Evolutionary conservation across 495 filamentous ascomycete species (phyloP), one percentile per base, ranked within the genome.

Genomic region (Corynascus novoguineensis): DNA sequence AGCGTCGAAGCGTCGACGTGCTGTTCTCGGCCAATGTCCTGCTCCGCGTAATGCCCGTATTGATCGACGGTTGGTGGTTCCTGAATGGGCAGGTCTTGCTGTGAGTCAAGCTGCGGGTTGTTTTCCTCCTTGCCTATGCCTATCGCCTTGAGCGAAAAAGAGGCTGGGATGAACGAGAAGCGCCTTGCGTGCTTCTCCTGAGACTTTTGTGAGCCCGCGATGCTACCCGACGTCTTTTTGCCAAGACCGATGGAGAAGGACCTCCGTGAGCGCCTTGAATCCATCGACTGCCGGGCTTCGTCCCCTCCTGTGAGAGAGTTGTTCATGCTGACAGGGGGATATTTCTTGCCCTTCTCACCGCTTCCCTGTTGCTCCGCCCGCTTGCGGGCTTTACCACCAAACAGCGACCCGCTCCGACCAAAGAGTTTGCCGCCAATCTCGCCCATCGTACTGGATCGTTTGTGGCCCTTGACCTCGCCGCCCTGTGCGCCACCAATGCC

Each of bases 371-470:
- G 75, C 51, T 72, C 67, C 22, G 64, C 68, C 61, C 71, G 73
- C 63, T 75, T 76, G 31, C 73, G 71, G 47, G 74, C 76, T 41
- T 73, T 73, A 34, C 79, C 80, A 17, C 86, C 84, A 67, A 95
- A 90, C 35, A 95, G 76, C 7, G 88, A 92, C 15, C 84, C 84
- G 54, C 85, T 86, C 35, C 91, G 84, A 55, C 87, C 83, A 69
- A 96, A 88, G 14, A 95, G 72, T 68, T 86, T 89, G 62, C 86
- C 86, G 27, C 83, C 75, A 55, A 92, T 82, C 55, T 89, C 86
- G 34, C 89, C 86, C 62, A 96, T 84, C 4, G 92, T 97, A 70
- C 85, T 96, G 2, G 92, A 95, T 59, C 92, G 80, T 72, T 90
- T 92, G 75, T 97, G 92, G n/a, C 86, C 84, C 71, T 86, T 89